Evolutionary conservation across 2,329 filamentous ascomycete species (phyloP).

Genomic region (Ambrosiella xylebori): DNA sequence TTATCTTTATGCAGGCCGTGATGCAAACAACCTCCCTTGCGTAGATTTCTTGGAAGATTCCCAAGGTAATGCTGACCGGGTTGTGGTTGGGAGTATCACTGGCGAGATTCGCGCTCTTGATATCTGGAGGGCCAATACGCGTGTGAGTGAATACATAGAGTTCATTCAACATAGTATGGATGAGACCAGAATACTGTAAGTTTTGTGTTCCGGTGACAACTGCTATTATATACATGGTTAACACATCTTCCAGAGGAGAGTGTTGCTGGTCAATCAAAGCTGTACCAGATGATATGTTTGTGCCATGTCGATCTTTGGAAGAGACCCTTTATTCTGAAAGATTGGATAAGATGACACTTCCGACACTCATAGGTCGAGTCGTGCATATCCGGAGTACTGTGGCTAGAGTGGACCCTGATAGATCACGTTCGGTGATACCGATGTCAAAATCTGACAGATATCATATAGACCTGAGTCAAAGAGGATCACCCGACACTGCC

Average conservation of each 20-base stretch:
- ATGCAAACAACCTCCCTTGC: constrained; percentile 31
- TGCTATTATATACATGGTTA: background rate
- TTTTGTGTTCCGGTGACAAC: background rate
- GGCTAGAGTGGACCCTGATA: too few relatives aligned
- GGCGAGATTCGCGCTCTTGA: constrained; percentile 33
- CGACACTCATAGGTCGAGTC: too few relatives aligned
- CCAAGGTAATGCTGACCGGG: constrained; percentile 30
- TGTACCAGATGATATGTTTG: constrained; percentile 1
- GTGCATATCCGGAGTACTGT: too few relatives aligned
- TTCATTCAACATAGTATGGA: background rate
- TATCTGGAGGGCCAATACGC: constrained; percentile 28
- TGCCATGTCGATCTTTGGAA: constrained; percentile 8
- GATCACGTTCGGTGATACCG: too few relatives aligned
- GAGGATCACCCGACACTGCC: too few relatives aligned
- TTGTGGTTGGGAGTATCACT: constrained; percentile 34
- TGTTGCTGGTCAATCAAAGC: background rate
- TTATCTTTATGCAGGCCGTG: background rate
- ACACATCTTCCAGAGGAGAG: background rate
- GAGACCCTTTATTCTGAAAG: background rate
- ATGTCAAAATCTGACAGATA: too few relatives aligned
- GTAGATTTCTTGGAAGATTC: constrained; percentile 32
- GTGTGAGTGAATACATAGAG: background rate
- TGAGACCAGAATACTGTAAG: background rate
- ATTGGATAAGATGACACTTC: background rate
- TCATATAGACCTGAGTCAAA: too few relatives aligned